Conservation (phyloP, 805 yeast species). For the Candida germanica region DNA sequence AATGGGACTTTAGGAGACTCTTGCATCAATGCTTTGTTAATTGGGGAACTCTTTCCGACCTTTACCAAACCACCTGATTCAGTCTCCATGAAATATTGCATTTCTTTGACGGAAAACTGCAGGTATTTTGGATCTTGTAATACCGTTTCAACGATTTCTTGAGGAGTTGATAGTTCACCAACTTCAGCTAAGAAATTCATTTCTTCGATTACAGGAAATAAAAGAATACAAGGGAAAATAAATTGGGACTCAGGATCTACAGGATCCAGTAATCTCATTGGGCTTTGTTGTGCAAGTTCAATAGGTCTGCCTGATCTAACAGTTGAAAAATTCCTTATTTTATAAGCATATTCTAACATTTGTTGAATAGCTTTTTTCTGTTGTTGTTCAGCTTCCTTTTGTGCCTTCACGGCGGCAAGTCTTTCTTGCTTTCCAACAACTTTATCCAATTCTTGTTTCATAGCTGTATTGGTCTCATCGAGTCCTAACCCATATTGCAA, state of each 20-base stretch:
- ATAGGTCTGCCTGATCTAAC: constrained; percentile 53
- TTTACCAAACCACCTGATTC: constrained; percentile 79
- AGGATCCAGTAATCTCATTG: constrained; percentile 58
- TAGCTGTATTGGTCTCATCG: constrained; percentile 58
- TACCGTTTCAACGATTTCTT: constrained; percentile 58
- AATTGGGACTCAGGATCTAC: constrained; percentile 72
- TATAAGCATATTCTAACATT: constrained; percentile 57
- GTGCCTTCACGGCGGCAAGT: constrained; percentile 26
- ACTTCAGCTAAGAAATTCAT: constrained; percentile 77
- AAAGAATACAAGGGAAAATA: constrained; percentile 72
- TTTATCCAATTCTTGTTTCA: constrained; percentile 44
- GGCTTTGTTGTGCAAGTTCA: constrained; percentile 51
- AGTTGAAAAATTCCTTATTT: constrained; percentile 52
- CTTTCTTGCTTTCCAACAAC: constrained; percentile 37
- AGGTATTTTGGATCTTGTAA: constrained; percentile 55
- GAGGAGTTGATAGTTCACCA: constrained; percentile 67
- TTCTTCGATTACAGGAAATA: constrained; percentile 82
- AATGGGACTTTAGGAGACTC: constrained; percentile 67
- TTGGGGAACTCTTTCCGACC: constrained; percentile 71
- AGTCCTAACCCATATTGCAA: constrained; percentile 60
- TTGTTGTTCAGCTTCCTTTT: constrained; percentile 35
- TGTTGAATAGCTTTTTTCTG: constrained; percentile 40
- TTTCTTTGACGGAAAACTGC: constrained; percentile 54
- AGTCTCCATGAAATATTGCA: constrained; percentile 82
- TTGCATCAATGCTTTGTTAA: constrained; percentile 62